Base-by-base conservation (phyloP, 257 asterid species). In the Fraxinus anomala region DNA sequence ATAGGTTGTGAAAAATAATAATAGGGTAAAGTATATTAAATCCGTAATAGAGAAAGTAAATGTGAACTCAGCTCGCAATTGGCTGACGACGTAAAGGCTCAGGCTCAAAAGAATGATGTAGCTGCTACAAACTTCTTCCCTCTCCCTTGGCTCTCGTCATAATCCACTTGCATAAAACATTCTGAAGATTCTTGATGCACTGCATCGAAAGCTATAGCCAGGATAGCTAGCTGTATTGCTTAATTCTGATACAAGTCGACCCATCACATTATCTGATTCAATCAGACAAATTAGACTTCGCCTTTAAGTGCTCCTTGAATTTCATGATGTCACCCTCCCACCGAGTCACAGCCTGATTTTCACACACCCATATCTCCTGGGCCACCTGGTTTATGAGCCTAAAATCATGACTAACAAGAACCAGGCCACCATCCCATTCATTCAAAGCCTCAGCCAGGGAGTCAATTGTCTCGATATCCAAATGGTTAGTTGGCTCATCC, bases 311-410 rank as follows among this genome's bases (percentile, higher is more conserved):
- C 82, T 82, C 81, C 92, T 95, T 95, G 77, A 95, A 95, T 80
- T 87, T 94, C 97, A 93, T 93, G 59, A 95, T 95, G 80, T 90
- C 98, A 30, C 97, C 98, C 78, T 84, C 89, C 99, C 98, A 95
- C 79, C 96, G 83, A 3, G 90, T 89, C 83, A 93, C 98, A 0
- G 94, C 73, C 82, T 88, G 96, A 51, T 95, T 89, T 79, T 91
- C 99, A 34, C 99, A 95, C 12, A 95, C 98, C 98, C 98, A 95
- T 54, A 95, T 95, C 91, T 92, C 99, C 3, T 89, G 87, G 1
- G 98, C 99, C 6, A 95, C 99, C 91, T 95, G 99, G 88, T 93
- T 95, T n/a, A 95, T 95, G 31, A 95, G 97, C 93, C 99, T 91
- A 72, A 95, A 95, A 71, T 95, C 98, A 9, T 95, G 99, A 81